Conservation (phyloP, 2,329 filamentous ascomycete genomes). For the Claviceps fusiformis region DNA sequence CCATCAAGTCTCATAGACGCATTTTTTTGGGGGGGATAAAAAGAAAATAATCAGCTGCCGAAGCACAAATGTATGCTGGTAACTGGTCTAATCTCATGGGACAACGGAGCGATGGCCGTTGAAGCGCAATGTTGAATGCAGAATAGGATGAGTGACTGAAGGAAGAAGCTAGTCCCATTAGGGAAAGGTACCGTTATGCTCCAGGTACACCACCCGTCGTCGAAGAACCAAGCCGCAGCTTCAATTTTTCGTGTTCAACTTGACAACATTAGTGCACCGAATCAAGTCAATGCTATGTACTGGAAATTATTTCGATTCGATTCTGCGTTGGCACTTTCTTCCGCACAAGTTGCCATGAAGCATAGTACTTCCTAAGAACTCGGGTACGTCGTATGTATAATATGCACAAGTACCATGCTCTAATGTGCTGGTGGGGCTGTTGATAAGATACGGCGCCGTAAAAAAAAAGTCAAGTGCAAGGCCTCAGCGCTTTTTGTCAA, state of each 20-base stretch:
- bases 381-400: background rate
- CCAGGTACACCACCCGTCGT: background rate
- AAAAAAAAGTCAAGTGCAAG: conserved; percentile 6
- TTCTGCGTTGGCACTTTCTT: background rate
- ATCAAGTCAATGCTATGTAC: too few relatives aligned
- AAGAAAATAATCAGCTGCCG: background rate
- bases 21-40: background rate
- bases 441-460: conserved; percentile 8
- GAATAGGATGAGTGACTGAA: background rate
- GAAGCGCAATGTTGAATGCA: background rate
- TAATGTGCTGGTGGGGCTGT: conserved; percentile 2
- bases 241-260: background rate
- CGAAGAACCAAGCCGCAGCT: background rate
- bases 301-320: background rate
- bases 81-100: background rate
- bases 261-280: too few relatives aligned
- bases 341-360: background rate
- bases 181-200: background rate
- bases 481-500: background rate
- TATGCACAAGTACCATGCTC: background rate
- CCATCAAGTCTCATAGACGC: background rate
- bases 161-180: background rate
- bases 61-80: background rate
- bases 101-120: background rate
- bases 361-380: background rate